Percentiles rank a stretch among this genome's conserved stretches.
Conservation (phyloP, 169 alveolate species). For the Neospora caninum region DNA sequence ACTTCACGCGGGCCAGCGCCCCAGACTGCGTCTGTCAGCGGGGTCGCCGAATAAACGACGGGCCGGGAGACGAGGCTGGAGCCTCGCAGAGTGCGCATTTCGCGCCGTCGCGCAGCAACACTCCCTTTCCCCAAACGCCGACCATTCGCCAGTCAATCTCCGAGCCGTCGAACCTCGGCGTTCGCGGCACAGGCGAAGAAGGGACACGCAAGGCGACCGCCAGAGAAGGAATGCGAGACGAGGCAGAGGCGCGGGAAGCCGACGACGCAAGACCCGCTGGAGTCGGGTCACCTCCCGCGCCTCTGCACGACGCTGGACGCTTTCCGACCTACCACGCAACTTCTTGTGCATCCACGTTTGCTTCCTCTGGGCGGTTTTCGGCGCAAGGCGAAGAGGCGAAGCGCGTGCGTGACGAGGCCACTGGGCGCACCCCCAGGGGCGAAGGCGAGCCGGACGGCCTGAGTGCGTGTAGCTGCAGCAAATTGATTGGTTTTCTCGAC, state of each 20-base stretch:
- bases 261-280: background rate
- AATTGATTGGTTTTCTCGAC: conserved; percentile 81
- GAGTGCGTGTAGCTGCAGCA: conserved; percentile 70
- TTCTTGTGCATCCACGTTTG: no score
- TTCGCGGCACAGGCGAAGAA: background rate
- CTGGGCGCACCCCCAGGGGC: background rate
- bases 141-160: background rate
- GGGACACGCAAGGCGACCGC: no score
- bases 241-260: background rate
- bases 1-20: conserved; percentile 55
- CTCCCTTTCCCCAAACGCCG: background rate
- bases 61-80: background rate
- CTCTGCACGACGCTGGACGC: no score
- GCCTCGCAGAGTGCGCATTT: background rate
- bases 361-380: no score
- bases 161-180: background rate
- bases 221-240: no score
- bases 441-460: background rate
- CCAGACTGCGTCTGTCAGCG: background rate
- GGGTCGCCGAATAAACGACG: background rate
- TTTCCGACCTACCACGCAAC: no score
- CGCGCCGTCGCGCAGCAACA: background rate
- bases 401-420: background rate
- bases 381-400: no score
- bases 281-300: no score